Evolutionary conservation across 768 basidiomycete genomes (phyloP).

Genomic region (Auricularia sp.): DNA sequence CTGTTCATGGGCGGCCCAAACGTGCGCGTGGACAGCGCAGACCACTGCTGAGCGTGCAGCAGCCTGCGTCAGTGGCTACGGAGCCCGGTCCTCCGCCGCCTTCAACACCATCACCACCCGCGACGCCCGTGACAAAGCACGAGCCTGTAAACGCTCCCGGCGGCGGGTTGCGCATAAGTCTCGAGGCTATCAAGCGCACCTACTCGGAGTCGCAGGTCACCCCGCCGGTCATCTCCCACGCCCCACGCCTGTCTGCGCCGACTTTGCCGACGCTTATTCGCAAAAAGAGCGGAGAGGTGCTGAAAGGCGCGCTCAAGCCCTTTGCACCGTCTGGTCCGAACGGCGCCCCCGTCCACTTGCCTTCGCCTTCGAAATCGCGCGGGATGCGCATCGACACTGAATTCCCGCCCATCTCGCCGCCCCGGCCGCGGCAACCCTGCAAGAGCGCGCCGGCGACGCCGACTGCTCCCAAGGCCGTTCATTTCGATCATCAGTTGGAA

Average conservation of each 20-base stretch:
- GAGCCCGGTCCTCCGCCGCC: neutral
- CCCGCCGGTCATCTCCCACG: neutral
- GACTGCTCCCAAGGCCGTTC: slow-evolving; percentile 65
- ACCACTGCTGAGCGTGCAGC: neutral
- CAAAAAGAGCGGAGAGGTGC: slow-evolving; percentile 90
- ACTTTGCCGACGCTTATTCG: slow-evolving; percentile 42
- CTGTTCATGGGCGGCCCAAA: neutral
- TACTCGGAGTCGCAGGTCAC: neutral
- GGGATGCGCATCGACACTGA: slow-evolving; percentile 23
- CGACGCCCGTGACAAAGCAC: neutral
- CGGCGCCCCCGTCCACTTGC: slow-evolving; percentile 1
- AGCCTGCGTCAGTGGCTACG: neutral
- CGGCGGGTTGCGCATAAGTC: neutral
- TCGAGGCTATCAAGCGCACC: neutral
- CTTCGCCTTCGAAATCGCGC: neutral
- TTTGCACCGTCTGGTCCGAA: slow-evolving; percentile 20
- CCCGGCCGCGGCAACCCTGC: slow-evolving; percentile 24
- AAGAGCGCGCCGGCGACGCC: slow-evolving; percentile 75
- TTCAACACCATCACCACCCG: neutral
- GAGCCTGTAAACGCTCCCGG: neutral
- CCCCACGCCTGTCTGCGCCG: neutral
- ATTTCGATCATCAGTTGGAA: slow-evolving; percentile 87
- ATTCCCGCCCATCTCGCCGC: slow-evolving; percentile 33
- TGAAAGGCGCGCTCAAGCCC: slow-evolving; percentile 84
- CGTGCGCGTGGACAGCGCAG: neutral